These are phyloP conservation scores for Aspergillus pseudoglaucus DNA, from an alignment of 2,329 filamentous ascomycete species.

Conservation along the genomic window DNA sequence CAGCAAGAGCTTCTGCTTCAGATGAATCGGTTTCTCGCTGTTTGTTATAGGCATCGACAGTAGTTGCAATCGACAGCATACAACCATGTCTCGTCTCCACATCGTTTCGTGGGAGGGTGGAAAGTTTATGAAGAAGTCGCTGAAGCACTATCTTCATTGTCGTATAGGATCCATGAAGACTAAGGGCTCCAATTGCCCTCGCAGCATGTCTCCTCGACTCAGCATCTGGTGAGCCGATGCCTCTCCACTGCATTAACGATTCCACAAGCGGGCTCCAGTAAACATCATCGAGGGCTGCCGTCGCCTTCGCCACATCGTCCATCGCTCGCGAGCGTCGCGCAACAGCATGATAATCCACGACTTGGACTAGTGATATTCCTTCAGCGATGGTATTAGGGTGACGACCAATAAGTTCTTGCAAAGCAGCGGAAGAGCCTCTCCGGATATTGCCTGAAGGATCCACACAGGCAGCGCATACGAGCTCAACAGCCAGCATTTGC, in stretches of 20 bases:
- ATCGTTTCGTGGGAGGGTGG: constrained; percentile 33
- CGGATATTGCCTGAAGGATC: constrained; percentile 92
- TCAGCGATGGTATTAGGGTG: constrained; percentile 78
- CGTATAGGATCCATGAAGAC: constrained; percentile 25
- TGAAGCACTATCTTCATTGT: constrained; percentile 26
- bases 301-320: constrained; percentile 64
- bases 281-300: constrained; percentile 55
- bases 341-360: constrained; percentile 88
- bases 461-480: constrained; percentile 74
- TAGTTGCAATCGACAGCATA: constrained; percentile 35
- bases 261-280: constrained; percentile 66
- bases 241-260: constrained; percentile 75
- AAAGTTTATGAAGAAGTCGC: constrained; percentile 27
- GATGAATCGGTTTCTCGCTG: constrained; percentile 14
- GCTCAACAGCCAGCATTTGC: constrained; percentile 71
- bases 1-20: constrained; percentile 21
- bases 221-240: constrained; percentile 72
- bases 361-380: constrained; percentile 80
- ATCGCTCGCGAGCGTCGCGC: constrained; percentile 80
- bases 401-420: constrained; percentile 88
- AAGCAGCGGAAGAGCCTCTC: constrained; percentile 81
- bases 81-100: constrained; percentile 40
- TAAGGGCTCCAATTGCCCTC: constrained; percentile 54
- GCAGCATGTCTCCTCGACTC: constrained; percentile 67
- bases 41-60: constrained; percentile 27